Evolutionary conservation across 106 monocot genomes (phyloP), one percentile per base, ranked within the genome.

Genomic region (Posidonia australis): DNA sequence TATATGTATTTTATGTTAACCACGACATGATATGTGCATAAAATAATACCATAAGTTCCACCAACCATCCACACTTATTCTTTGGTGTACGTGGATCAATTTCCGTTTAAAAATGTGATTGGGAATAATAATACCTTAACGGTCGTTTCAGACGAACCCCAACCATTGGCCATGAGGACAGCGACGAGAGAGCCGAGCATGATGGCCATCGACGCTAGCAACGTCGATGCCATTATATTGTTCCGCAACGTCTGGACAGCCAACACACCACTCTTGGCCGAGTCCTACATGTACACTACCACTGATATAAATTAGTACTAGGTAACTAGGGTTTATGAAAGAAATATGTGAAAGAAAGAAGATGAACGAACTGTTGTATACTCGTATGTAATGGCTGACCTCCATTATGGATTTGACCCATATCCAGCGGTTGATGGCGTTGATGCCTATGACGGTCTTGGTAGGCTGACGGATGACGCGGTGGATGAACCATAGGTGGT

Each of bases 221-320:
- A 68, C 4, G 92, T 83, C 28, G 88, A 86, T 11, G 87, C 88
- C 93, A 93, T 88, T 43, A 93, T 93, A 79, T 80, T 93, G 83
- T 93, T 88, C 47, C 88, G 28, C 44, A 93, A 56, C 0, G 83
- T 88, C 44, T 92, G 92, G 55, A 92, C 87, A 3, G 92, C 84
- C 51, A 85, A 67, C 9, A 87, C 63, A 5, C 82, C 92, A 51
- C 65, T 82, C 79, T 84, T 84, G 4, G 42, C 20, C 1, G 67
- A 58, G 46, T 92, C 86, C 90, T 85, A 18, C 10, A 25, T 13
- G 3, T 26, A 49, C 9, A 16, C 49, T 18, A 48, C 47, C 13
- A 18, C n/a, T 18, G n/a, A n/a, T 47, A 48, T 49, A 16, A 0
- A 16, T 49, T 19, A 18, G n/a, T 49, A 18, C 19, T 49, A 49